Evolutionary conservation across 2,329 filamentous ascomycete species (phyloP), one percentile per base, ranked within the genome.

Genomic region (Verruconis gallopava): DNA sequence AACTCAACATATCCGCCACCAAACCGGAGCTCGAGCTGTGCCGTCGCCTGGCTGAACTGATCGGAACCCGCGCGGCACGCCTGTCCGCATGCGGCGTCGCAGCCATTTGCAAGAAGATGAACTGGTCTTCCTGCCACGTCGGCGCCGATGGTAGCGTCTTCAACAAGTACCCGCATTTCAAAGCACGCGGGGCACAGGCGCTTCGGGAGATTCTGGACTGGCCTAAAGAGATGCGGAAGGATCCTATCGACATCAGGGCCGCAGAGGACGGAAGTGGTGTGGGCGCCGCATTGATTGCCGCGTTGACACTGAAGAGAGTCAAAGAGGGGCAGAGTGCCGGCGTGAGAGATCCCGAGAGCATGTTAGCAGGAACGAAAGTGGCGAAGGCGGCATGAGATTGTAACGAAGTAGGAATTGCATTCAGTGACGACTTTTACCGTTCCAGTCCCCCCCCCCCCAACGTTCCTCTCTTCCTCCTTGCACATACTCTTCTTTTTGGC

Each of bases 101-200:
- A 11, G 91, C 89, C 45, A 95, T 98, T 56, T 86, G 83, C 73
- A 93, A 81, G 67, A 96, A 96, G 79, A 96, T 95, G 75, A 74
- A 76, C 51, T 89, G 88, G 63, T 66, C 81, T 56, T 73, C 75
- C 28, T 93, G 85, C 68, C 91, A 96, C 62, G 91, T 98, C 33
- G 91, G 91, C 53, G 91, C 91, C 40, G 91, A 98, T 58, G 91
- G 91, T 28, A 93, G 85, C 14, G 89, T 98, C 42, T 98, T 98
- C 70, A 95, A 94, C 73, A 96, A 96, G 63, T 98, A 98, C 66
- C 91, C 91, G 11, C 83, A 94, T 66, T 98, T 98, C 75, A 95
- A 95, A 72, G 76, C 79, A 44, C 81, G 91, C 42, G 88, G 89
- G 43, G 89, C 91, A 12, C 72, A 80, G 60, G 91, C 91, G 20